phyloP scores from a whole-genome alignment of 306 rosid genomes.

The Quercus alba region DNA sequence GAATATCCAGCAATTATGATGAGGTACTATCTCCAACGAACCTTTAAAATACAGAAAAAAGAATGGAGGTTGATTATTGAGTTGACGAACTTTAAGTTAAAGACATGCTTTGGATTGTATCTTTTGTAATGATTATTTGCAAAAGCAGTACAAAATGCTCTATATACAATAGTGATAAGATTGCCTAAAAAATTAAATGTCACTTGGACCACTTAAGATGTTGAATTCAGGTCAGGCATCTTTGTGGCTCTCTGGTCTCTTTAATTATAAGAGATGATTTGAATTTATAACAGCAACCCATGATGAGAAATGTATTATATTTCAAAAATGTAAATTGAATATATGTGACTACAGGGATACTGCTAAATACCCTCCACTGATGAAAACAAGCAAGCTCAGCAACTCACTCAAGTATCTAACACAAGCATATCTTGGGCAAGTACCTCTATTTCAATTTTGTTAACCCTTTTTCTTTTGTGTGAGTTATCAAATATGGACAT shows the following conservation, averaged over 20 bases:
- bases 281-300: neutral
- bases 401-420: slow-evolving; percentile 89
- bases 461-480: neutral
- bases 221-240: too few species aligned
- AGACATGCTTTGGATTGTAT: too few species aligned
- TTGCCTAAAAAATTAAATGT: too few species aligned
- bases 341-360: slow-evolving; percentile 60
- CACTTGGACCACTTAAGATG: too few species aligned
- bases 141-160: too few species aligned
- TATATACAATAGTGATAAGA: too few species aligned
- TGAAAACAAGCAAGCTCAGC: slow-evolving; percentile 97
- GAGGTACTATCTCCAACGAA: slow-evolving; percentile 39
- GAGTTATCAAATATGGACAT: neutral
- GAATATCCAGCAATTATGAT: slow-evolving; percentile 61
- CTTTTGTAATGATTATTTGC: too few species aligned
- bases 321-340: neutral
- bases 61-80: too few species aligned
- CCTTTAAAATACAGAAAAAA: neutral
- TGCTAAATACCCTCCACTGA: slow-evolving; percentile 90
- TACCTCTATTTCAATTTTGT: neutral
- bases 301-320: neutral
- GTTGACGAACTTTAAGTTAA: too few species aligned
- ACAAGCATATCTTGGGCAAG: slow-evolving; percentile 89
- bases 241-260: neutral
- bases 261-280: neutral